These are phyloP conservation scores for Moniliella sp. DNA, from an alignment of 1,284 basidiomycete genomes.

Conservation along the genomic window DNA sequence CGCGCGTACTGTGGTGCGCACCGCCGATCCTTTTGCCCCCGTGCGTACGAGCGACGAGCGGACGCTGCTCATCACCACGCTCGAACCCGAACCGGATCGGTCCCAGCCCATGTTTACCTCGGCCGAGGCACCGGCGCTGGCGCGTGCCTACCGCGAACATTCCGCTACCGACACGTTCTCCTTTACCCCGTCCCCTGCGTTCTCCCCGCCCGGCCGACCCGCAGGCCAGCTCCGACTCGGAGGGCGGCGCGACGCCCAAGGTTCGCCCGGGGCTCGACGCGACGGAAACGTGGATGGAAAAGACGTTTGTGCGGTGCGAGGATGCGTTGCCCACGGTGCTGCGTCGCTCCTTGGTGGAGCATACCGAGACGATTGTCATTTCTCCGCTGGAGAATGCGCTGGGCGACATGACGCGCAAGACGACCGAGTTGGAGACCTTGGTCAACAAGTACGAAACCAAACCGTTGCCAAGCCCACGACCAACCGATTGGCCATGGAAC, in stretches of 20 bases:
- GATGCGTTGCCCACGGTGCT: conserved; percentile 78
- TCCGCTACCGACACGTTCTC: conserved; percentile 39
- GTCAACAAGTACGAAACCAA: conserved; percentile 55
- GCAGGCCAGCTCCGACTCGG: too few species aligned
- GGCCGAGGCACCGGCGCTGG: conserved; percentile 56
- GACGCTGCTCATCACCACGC: conserved; percentile 52
- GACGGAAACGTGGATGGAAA: conserved; percentile 51
- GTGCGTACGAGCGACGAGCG: conserved; percentile 12
- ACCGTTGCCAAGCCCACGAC: conserved; percentile 43
- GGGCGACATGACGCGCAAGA: conserved; percentile 54
- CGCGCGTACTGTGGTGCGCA: too few species aligned
- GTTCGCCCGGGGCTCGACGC: too few species aligned
- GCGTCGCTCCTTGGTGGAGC: conserved; percentile 68
- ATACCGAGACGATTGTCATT: conserved; percentile 52
- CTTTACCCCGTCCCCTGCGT: conserved; percentile 38
- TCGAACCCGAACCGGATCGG: conserved; percentile 64
- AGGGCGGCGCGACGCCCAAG: too few species aligned
- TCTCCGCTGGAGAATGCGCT: conserved; percentile 69
- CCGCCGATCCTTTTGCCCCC: too few species aligned
- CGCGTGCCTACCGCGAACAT: conserved; percentile 68
- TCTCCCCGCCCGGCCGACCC: not conserved
- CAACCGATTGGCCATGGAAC: conserved; percentile 62
- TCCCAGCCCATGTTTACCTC: conserved; percentile 59
- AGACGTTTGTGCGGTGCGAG: conserved; percentile 42
- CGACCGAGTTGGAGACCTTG: conserved; percentile 50